Evolutionary conservation across 2,329 filamentous ascomycete genomes (phyloP), one percentile per base, ranked within the genome.

Genomic region (Trichoderma sp.): DNA sequence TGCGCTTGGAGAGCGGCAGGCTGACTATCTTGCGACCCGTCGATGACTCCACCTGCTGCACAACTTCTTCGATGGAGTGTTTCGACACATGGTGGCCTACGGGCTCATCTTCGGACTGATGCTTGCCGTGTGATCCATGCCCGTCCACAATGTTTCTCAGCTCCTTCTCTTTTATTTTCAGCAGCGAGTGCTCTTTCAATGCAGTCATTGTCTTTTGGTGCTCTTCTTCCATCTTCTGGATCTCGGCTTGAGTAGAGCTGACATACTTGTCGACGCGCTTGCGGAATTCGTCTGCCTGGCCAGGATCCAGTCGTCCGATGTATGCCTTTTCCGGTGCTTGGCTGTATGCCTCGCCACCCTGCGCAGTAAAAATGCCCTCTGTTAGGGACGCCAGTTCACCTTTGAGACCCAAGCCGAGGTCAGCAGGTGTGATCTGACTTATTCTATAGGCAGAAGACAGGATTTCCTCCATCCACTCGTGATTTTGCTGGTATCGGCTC

Each of bases 391-490:
- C 90, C 24, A 99, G 86, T 80, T 95, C 92, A 47, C 96, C 96
- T 81, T 91, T 93, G 65, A 92, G 87, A 4, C 96, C 96, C 11
- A 98, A 85, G 1, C 94, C 94, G 39, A 98, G 88, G 79, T 97
- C 95, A 3, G 94, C 90, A 0, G 95, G 94, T 9, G 91, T 89
- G 72, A 99, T 97, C 79, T 97, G 93, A 64, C 88, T 88, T 73
- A 95, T 92, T 28, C 92, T 87, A 79, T 97, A 98, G 0, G 95
- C 94, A 1, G 95, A 98, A 1, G 93, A 93, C 69, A 98, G 88
- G 32, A 99, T 91, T 82, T 99, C 95, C 79, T 98, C 96, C 93
- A 99, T 97, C 96, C 95, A 98, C 80, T 97, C 94, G 78, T 99
- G 95, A 77, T 99, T 97, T 79, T 98, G 94, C 79, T 92, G 92